Evolutionary conservation across 768 basidiomycete species (phyloP).

Genomic region (Leccinum sublutescens): DNA sequence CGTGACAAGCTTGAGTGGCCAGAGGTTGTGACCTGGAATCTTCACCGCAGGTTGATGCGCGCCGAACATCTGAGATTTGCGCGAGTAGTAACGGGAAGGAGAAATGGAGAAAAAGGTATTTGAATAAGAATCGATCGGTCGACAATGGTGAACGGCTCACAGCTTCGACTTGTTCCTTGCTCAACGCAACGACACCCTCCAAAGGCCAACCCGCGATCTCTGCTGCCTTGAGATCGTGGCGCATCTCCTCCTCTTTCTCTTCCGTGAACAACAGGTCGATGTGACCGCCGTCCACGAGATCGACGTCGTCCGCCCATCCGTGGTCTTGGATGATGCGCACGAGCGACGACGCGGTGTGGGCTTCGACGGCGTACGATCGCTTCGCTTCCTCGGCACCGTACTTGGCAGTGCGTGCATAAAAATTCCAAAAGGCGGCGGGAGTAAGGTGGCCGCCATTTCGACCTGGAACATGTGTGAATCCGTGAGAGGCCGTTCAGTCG

Average conservation of each 20-base stretch:
- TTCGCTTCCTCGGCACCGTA: slow-evolving; percentile 57
- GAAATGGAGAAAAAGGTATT: not conserved
- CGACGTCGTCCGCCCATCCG: slow-evolving; percentile 48
- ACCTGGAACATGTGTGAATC: slow-evolving; percentile 39
- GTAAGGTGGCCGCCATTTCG: slow-evolving; percentile 80
- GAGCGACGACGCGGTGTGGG: slow-evolving; percentile 49
- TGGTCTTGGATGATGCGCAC: slow-evolving; percentile 46
- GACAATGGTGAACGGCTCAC: slow-evolving; percentile 32
- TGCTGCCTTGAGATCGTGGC: slow-evolving; percentile 53
- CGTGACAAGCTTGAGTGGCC: slow-evolving; percentile 81
- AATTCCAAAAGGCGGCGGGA: slow-evolving; percentile 46
- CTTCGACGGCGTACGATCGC: slow-evolving; percentile 54
- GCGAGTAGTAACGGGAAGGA: not conserved
- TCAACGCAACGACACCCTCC: slow-evolving; percentile 45
- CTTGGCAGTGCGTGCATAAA: slow-evolving; percentile 34
- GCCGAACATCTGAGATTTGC: slow-evolving; percentile 25
- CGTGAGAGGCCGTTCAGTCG: not conserved
- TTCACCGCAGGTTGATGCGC: slow-evolving; percentile 51
- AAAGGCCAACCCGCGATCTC: slow-evolving; percentile 49
- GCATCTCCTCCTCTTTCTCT: slow-evolving; percentile 38
- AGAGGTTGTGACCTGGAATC: slow-evolving; percentile 62
- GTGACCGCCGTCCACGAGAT: slow-evolving; percentile 60
- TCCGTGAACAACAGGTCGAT: slow-evolving; percentile 48
- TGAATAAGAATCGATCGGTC: not conserved
- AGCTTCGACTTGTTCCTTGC: slow-evolving; percentile 43